Base-by-base conservation (phyloP, 306 rosid genomes). In the Cicer judaicum region DNA sequence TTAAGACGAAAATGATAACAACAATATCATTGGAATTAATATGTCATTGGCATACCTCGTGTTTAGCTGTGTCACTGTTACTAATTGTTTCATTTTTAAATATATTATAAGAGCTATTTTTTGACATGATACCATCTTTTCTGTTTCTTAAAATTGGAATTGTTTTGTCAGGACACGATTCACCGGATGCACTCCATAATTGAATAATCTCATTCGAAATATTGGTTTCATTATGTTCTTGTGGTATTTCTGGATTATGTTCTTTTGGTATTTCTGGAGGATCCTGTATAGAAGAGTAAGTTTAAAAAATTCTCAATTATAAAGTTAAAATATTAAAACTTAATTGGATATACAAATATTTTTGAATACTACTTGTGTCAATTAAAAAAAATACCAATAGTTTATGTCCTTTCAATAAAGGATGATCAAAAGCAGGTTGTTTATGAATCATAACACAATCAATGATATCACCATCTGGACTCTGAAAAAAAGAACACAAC, bases 381-480 rank as follows among this genome's bases (percentile, higher is more conserved):
- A 24, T 24, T 2, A 24, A 2, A 24, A 24, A 24, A 24, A 24
- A 24, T 24, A 24, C 34, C 4, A 3, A 2, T 24, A 3, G 34
- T 24, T 24, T 24, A 24, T 84, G 86, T 10, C 88, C 96, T 75
- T 78, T 85, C 43, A 94, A 81, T 9, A 60, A 77, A 59, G 98
- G 95, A 80, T 94, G 97, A 78, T 94, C 96, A 76, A 94, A 94
- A 70, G 98, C 97, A 77, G 96, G 95, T 82, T 94, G 98, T 7
- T 56, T 80, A 75, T 87, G 93, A 77, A 96, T 85, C 6, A 34
- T 46, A 56, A 94, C 93, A 70, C 98, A 94, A 42, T 94, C 98
- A 69, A 94, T 91, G 34, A 87, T 55, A 85, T 94, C 98, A 55
- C 96, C 98, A 8, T 91, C 97, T 46, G 97, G 88, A 83, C 94